A percentile compares a stretch with the other conserved stretches of the same genome.
These are phyloP conservation scores for Cairneyella variabilis DNA, from an alignment of 495 filamentous ascomycete species.

Conservation along the genomic window DNA sequence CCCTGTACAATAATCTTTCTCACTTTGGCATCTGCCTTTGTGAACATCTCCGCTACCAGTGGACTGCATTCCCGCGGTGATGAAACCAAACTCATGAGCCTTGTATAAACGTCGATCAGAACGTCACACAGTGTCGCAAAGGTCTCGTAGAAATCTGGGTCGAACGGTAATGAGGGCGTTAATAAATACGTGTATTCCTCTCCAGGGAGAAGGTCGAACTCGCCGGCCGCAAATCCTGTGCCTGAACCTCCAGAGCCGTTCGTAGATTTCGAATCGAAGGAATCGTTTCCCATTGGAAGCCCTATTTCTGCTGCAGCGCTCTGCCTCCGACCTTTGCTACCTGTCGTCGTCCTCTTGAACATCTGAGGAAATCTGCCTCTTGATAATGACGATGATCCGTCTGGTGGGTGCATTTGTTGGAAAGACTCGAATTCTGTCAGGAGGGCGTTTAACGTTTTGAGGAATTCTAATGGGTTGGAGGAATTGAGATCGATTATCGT, in stretches of 20 bases:
- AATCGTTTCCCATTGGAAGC: conserved; percentile 52
- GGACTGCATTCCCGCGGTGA: conserved; percentile 58
- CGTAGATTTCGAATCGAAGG: conserved; percentile 37
- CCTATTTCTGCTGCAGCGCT: conserved; percentile 63
- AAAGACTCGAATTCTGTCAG: conserved; percentile 90
- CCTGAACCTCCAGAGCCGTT: conserved; percentile 29
- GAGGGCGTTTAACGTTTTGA: conserved; percentile 81
- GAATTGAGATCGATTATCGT: conserved; percentile 82
- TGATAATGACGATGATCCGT: conserved; percentile 68
- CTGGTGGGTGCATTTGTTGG: conserved; percentile 76
- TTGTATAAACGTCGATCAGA: conserved; percentile 85
- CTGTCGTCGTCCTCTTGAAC: conserved; percentile 73
- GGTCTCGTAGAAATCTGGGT: conserved; percentile 94
- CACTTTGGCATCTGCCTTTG: conserved; percentile 81
- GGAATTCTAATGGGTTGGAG: conserved; percentile 72
- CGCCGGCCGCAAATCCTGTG: conserved; percentile 26
- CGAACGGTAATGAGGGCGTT: conserved; percentile 91
- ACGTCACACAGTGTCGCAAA: conserved; percentile 98
- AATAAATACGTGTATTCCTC: conserved; percentile 87
- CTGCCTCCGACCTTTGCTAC: conserved; percentile 65
- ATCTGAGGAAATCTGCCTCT: conserved; percentile 80
- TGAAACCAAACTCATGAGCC: conserved; percentile 67
- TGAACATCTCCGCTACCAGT: conserved; percentile 73
- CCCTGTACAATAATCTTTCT: conserved; percentile 82
- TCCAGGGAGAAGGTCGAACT: conserved; percentile 50